Conservation (phyloP, 2,329 filamentous ascomycete species). For the Basipetospora sp. region DNA sequence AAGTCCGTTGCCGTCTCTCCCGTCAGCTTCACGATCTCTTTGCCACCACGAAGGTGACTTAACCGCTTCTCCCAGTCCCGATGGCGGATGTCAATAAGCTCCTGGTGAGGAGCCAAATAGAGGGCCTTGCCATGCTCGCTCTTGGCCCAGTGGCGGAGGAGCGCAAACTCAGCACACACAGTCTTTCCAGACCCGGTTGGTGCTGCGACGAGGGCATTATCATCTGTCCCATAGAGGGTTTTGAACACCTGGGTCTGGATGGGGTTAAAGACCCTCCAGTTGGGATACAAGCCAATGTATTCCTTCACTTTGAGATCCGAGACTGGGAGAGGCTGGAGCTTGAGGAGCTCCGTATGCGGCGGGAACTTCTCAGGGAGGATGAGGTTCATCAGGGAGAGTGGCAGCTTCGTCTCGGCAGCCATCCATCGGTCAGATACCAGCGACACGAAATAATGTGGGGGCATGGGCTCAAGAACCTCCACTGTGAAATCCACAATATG, state of each 20-base stretch:
- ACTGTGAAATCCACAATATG: slow-evolving; percentile 94
- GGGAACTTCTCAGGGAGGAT: slow-evolving; percentile 92
- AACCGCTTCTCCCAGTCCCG: slow-evolving; percentile 78
- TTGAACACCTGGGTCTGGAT: slow-evolving; percentile 97
- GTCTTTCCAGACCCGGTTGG: slow-evolving; percentile 93
- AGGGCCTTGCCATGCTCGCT: slow-evolving; percentile 55
- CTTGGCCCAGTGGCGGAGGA: slow-evolving; percentile 70
- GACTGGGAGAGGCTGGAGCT: slow-evolving; percentile 81
- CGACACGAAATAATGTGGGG: slow-evolving; percentile 95
- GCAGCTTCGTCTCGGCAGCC: slow-evolving; percentile 86
- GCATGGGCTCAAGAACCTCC: slow-evolving; percentile 92
- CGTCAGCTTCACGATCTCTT: slow-evolving; percentile 81
- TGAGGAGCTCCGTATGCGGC: slow-evolving; percentile 78
- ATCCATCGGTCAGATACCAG: slow-evolving; percentile 95
- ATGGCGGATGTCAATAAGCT: slow-evolving; percentile 68
- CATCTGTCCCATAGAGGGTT: slow-evolving; percentile 74
- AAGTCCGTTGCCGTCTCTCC: slow-evolving; percentile 86
- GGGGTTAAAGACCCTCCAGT: slow-evolving; percentile 85
- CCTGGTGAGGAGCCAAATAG: slow-evolving; percentile 89
- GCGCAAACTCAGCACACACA: slow-evolving; percentile 84
- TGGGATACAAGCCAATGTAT: slow-evolving; percentile 65
- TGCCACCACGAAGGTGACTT: slow-evolving; percentile 58
- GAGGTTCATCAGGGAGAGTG: slow-evolving; percentile 88
- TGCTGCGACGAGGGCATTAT: slow-evolving; percentile 88
- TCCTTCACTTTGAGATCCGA: slow-evolving; percentile 77